Evolutionary conservation across 257 asterid genomes (phyloP).

Genomic region (Solanum habrochaites): DNA sequence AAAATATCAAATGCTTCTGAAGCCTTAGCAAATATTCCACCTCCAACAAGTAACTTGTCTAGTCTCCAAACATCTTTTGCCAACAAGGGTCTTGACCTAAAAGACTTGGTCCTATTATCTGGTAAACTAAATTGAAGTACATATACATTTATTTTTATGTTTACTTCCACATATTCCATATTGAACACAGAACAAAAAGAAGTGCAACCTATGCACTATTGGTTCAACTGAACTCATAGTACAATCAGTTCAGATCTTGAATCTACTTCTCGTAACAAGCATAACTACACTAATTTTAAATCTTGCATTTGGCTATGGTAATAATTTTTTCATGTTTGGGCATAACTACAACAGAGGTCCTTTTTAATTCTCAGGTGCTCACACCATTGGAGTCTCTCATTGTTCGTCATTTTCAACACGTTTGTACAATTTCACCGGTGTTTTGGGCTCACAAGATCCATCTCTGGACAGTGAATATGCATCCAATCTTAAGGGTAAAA

Average conservation of each 20-base stretch:
- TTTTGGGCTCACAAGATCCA: neutral
- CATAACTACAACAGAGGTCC: neutral
- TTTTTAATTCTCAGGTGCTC: slow-evolving; percentile 25
- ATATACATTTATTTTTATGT: no score
- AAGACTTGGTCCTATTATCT: slow-evolving; percentile 38
- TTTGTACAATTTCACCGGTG: slow-evolving; percentile 19
- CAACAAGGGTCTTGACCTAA: slow-evolving; percentile 28
- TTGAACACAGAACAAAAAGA: no score
- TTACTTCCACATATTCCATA: no score
- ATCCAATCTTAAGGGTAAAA: neutral
- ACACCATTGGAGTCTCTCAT: slow-evolving; percentile 47
- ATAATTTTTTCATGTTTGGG: neutral
- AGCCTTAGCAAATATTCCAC: slow-evolving; percentile 38
- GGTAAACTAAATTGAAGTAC: slow-evolving; percentile 5
- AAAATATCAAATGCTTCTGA: slow-evolving; percentile 12
- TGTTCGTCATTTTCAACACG: slow-evolving; percentile 43
- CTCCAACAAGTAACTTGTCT: slow-evolving; percentile 42
- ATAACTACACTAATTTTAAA: neutral
- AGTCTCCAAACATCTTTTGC: slow-evolving; percentile 31
- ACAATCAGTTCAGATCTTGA: neutral
- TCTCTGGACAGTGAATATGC: slow-evolving; percentile 26
- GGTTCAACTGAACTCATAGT: neutral
- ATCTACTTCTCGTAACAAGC: neutral
- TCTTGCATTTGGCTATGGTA: neutral
- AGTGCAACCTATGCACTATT: neutral